These are phyloP conservation scores for Salix udensis DNA, from an alignment of 345 rosid species.

Conservation along the genomic window DNA sequence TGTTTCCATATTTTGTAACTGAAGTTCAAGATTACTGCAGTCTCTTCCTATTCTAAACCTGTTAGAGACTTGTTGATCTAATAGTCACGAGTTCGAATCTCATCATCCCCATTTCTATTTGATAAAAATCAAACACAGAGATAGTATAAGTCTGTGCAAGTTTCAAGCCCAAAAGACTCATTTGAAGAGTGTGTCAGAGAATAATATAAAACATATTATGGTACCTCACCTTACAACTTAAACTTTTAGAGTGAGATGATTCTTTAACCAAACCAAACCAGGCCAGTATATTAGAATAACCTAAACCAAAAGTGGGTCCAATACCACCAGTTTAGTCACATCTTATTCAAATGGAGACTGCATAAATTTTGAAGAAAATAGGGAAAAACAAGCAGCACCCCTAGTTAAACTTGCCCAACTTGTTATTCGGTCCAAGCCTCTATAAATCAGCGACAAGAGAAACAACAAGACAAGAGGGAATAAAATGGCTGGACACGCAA, in stretches of 20 bases:
- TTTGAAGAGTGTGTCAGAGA: too few relatives aligned
- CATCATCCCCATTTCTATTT: too few relatives aligned
- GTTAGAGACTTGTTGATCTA: too few relatives aligned
- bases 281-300: neutral
- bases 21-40: too few relatives aligned
- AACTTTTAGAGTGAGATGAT: too few relatives aligned
- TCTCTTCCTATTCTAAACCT: neutral
- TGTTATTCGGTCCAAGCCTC: neutral
- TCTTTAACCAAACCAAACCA: accelerated
- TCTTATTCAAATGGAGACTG: neutral
- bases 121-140: too few relatives aligned
- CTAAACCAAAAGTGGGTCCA: constrained; percentile 22
- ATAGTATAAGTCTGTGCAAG: too few relatives aligned
- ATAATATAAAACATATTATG: too few relatives aligned
- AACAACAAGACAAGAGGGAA: neutral
- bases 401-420: neutral
- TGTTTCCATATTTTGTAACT: too few relatives aligned
- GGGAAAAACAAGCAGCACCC: neutral
- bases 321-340: neutral
- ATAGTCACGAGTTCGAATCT: too few relatives aligned
- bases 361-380: neutral
- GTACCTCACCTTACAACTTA: too few relatives aligned
- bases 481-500: constrained; percentile 19
- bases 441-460: neutral
- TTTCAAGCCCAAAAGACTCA: too few relatives aligned